Conservation (phyloP, 768 basidiomycete species). For the Lentinula boryana region DNA sequence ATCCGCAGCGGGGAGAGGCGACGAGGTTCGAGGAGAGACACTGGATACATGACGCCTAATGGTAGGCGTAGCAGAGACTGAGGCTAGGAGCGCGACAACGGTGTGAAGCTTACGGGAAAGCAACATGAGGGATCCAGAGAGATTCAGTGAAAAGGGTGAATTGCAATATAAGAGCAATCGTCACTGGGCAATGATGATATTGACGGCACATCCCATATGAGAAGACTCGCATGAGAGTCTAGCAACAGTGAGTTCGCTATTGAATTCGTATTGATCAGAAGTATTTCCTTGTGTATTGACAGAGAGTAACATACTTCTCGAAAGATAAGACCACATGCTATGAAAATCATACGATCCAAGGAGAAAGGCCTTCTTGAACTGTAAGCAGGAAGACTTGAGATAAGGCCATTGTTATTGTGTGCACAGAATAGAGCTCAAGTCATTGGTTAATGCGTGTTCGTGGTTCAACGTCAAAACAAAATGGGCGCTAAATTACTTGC, state of each 20-base stretch:
- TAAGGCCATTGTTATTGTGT: too few relatives aligned
- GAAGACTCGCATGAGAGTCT: not conserved
- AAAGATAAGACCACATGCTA: not conserved
- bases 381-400: not conserved
- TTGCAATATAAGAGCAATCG: not conserved
- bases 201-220: not conserved
- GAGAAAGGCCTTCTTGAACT: not conserved
- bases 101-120: not conserved
- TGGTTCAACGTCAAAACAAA: too few relatives aligned
- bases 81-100: not conserved
- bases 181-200: not conserved
- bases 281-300: not conserved
- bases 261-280: not conserved
- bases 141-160: not conserved
- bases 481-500: too few relatives aligned
- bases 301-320: not conserved
- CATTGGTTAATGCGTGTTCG: too few relatives aligned
- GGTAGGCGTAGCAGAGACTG: not conserved
- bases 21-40: not conserved
- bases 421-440: too few relatives aligned
- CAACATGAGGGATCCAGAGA: not conserved
- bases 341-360: not conserved
- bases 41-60: not conserved
- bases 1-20: constrained; percentile 11
- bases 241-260: not conserved